Conservation (phyloP, 1,139 yeast genomes). For the Sugiyamaella novakii region DNA sequence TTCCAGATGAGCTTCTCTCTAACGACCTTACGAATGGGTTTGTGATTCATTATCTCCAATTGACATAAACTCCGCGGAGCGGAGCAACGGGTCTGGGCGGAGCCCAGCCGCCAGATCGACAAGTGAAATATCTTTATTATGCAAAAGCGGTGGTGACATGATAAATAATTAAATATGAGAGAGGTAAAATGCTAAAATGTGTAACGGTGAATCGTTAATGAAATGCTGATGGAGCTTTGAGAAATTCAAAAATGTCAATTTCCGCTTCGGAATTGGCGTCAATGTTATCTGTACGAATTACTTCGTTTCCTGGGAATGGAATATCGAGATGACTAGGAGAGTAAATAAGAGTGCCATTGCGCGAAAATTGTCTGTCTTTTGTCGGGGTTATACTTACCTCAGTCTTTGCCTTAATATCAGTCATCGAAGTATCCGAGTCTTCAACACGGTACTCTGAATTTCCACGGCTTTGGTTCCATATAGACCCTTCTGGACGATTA, state of each 20-base stretch:
- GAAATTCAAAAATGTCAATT: slow-evolving; percentile 22
- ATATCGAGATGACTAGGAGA: neutral
- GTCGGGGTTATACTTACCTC: neutral
- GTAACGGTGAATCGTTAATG: neutral
- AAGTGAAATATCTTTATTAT: neutral
- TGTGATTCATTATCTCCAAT: slow-evolving; percentile 44
- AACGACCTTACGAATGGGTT: slow-evolving; percentile 46
- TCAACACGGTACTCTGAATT: neutral
- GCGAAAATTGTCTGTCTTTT: neutral
- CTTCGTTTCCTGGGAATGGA: slow-evolving; percentile 21
- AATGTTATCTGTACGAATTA: slow-evolving; percentile 1
- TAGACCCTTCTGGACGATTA: slow-evolving; percentile 27
- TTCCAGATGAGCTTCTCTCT: slow-evolving; percentile 38
- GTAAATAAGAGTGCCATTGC: neutral
- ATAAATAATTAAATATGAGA: slow-evolving; percentile 12
- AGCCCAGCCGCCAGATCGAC: slow-evolving; percentile 7
- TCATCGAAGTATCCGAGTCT: neutral
- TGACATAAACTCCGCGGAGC: neutral
- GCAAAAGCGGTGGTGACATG: slow-evolving; percentile 7
- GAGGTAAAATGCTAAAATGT: slow-evolving; percentile 1
- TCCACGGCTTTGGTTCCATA: neutral
- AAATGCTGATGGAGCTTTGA: slow-evolving; percentile 13
- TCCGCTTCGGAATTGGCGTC: slow-evolving; percentile 21
- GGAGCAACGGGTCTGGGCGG: slow-evolving; percentile 11
- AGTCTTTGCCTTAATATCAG: neutral